Evolutionary conservation across 495 filamentous ascomycete species (phyloP).

Genomic region (Coniosporium apollinis): DNA sequence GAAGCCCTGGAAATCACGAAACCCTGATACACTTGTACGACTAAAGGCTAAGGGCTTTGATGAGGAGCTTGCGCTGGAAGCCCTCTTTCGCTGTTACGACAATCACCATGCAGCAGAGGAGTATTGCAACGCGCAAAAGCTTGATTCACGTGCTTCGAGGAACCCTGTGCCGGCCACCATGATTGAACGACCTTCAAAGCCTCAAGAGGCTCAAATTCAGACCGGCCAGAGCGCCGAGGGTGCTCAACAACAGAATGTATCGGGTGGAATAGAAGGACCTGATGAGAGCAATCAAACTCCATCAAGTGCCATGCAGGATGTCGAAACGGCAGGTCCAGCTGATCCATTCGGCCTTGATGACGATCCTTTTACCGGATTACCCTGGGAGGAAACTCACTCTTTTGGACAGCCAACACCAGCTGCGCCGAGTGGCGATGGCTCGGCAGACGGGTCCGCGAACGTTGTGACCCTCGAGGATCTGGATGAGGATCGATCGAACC

Average conservation of each 20-base stretch:
- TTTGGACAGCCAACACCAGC: not conserved
- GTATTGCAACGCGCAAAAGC: constrained; percentile 37
- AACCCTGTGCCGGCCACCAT: not conserved
- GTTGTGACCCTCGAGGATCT: constrained; percentile 62
- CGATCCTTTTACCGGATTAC: not conserved
- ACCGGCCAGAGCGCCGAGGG: not conserved
- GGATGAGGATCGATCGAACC: constrained; percentile 52
- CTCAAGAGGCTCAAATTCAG: not conserved
- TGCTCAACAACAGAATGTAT: not conserved
- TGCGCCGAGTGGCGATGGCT: not conserved
- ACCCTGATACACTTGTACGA: constrained; percentile 21
- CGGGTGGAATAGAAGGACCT: not conserved
- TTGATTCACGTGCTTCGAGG: not conserved
- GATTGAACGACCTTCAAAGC: not conserved
- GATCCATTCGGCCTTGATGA: too few relatives aligned
- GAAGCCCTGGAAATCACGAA: constrained; percentile 21
- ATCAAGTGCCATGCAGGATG: not conserved
- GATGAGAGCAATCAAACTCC: not conserved
- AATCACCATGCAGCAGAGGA: constrained; percentile 40
- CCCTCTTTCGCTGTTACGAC: constrained; percentile 67
- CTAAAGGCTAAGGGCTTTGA: constrained; percentile 37
- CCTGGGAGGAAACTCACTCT: not conserved
- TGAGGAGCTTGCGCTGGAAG: constrained; percentile 51
- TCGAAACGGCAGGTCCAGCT: not conserved
- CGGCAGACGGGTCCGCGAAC: constrained; percentile 8